Evolutionary conservation across 805 yeast species (phyloP).

Genomic region (Metschnikowia kunwiensis): DNA sequence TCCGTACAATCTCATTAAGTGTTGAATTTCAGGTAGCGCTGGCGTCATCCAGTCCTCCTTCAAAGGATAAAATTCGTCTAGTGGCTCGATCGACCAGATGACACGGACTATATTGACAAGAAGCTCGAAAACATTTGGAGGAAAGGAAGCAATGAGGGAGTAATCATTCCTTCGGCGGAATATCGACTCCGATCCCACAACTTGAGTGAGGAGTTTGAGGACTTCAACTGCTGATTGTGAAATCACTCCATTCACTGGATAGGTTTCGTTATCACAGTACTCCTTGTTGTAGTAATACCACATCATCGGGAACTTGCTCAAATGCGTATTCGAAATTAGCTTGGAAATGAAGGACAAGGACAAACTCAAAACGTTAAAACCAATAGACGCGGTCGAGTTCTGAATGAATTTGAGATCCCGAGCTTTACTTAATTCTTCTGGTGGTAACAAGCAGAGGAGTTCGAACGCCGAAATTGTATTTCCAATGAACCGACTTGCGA

Average conservation of each 20-base stretch:
- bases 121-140: constrained; percentile 3
- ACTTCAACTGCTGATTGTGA: constrained; percentile 7
- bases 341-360: constrained; percentile 2
- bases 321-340: constrained; percentile 4
- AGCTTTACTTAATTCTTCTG: not conserved
- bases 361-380: constrained; percentile 3
- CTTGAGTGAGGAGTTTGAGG: constrained; percentile 4
- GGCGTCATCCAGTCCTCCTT: constrained; percentile 13
- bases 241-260: constrained; percentile 9
- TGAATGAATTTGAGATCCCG: constrained; percentile 3
- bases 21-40: constrained; percentile 9
- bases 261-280: constrained; percentile 13
- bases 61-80: constrained; percentile 12
- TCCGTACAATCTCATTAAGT: constrained; percentile 2
- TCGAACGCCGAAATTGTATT: constrained; percentile 5
- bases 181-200: constrained; percentile 12
- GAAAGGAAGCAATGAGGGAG: constrained; percentile 10
- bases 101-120: constrained; percentile 9
- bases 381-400: constrained; percentile 8
- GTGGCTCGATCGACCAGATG: constrained; percentile 10
- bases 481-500: constrained; percentile 4
- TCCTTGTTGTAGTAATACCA: constrained; percentile 11
- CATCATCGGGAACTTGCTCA: constrained; percentile 9
- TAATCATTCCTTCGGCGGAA: constrained; percentile 6
- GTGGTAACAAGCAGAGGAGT: constrained; percentile 2